Conservation (phyloP, 2,329 filamentous ascomycete species). For the Alternaria postmessia region DNA sequence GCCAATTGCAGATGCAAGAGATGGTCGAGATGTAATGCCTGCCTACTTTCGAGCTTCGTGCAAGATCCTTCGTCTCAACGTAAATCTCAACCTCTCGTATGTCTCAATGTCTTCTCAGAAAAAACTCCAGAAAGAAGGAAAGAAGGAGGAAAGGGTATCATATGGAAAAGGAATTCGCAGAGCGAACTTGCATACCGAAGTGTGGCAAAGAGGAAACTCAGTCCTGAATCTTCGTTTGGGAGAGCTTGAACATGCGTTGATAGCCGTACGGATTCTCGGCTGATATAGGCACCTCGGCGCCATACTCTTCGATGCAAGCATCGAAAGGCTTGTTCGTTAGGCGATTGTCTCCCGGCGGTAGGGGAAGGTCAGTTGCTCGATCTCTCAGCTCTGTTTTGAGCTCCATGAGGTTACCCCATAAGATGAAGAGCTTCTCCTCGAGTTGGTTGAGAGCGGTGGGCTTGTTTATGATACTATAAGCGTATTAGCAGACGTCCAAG, state of each 20-base stretch:
- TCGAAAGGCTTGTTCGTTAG: conserved; percentile 56
- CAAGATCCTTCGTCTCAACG: not conserved
- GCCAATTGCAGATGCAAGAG: not conserved
- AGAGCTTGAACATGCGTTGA: conserved; percentile 36
- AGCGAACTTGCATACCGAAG: not conserved
- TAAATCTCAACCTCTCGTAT: not conserved
- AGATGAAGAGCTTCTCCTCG: conserved; percentile 73
- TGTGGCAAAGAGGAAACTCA: not conserved
- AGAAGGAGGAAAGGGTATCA: not conserved
- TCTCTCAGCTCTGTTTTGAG: conserved; percentile 69
- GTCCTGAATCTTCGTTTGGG: conserved; percentile 28
- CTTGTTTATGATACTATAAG: conserved; percentile 65
- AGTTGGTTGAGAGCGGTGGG: conserved; percentile 60
- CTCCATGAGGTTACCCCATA: conserved; percentile 80
- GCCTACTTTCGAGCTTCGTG: not conserved
- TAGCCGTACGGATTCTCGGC: conserved; percentile 26
- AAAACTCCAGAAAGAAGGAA: not conserved
- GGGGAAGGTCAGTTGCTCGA: conserved; percentile 30
- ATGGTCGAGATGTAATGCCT: not conserved
- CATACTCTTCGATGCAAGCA: conserved; percentile 37
- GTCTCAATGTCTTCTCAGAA: not conserved
- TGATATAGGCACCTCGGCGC: conserved; percentile 24
- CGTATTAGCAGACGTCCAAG: conserved; percentile 13
- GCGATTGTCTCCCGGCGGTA: conserved; percentile 34
- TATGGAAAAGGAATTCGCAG: not conserved